Conservation (phyloP, 2,329 filamentous ascomycete genomes). For the Zymoseptoria crescenta region DNA sequence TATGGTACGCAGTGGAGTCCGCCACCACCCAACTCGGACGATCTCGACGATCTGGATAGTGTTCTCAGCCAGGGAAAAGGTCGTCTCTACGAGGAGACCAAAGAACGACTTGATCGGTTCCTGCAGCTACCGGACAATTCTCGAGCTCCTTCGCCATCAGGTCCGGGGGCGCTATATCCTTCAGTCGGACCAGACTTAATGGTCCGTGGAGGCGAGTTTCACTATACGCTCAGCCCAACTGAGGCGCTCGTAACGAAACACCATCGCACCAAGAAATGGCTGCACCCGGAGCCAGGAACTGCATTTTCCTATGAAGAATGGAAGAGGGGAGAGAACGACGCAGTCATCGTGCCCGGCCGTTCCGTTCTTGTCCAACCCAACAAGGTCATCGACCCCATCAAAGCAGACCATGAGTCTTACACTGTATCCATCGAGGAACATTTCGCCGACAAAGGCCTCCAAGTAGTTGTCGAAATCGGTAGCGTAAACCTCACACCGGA, state of each 20-base stretch:
- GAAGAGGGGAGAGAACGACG: not conserved
- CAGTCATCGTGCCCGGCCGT: not conserved
- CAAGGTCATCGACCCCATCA: conserved; percentile 14
- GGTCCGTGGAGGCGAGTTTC: not conserved
- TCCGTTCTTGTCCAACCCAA: not conserved
- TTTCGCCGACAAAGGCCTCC: conserved; percentile 41
- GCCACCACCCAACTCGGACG: not conserved
- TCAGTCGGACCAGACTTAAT: not conserved
- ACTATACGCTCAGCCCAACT: not conserved
- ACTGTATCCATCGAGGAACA: conserved; percentile 19
- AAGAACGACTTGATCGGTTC: not conserved
- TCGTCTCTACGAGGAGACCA: not conserved
- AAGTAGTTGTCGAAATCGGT: conserved; percentile 55
- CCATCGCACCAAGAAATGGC: not conserved
- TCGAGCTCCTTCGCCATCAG: not conserved
- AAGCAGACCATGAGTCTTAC: conserved; percentile 2
- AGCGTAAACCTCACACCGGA: conserved; percentile 50
- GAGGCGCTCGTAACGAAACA: not conserved
- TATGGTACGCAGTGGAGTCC: not conserved
- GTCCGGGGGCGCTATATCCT: not conserved
- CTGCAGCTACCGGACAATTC: not conserved
- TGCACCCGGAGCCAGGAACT: conserved; percentile 5
- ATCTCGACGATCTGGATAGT: not conserved
- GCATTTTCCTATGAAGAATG: conserved; percentile 4
- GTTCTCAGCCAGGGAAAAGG: not conserved